Evolutionary conservation across 2,329 filamentous ascomycete species (phyloP).

Genomic region (Diatrype stigma): DNA sequence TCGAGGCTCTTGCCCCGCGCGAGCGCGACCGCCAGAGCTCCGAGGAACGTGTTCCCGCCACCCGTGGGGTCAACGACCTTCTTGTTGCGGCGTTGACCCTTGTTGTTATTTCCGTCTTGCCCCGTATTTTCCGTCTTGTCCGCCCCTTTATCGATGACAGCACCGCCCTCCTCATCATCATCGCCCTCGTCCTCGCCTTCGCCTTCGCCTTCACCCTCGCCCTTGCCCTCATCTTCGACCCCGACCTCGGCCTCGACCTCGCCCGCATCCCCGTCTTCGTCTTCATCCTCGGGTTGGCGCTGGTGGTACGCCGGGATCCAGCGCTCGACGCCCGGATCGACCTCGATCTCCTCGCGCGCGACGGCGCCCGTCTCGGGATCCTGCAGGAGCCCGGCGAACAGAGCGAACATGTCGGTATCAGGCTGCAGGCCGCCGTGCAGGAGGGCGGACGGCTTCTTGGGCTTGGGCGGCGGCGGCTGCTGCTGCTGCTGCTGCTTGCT

Average conservation of each 20-base stretch:
- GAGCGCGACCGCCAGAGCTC: slow-evolving; percentile 54
- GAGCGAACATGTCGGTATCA: slow-evolving; percentile 59
- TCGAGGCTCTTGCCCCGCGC: slow-evolving; percentile 57
- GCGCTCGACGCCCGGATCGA: slow-evolving; percentile 60
- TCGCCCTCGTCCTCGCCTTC: slow-evolving; percentile 64
- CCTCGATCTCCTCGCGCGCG: slow-evolving; percentile 53
- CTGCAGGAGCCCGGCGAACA: slow-evolving; percentile 56
- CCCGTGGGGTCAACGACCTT: slow-evolving; percentile 89
- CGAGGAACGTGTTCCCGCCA: slow-evolving; percentile 85
- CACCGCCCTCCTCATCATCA: neutral
- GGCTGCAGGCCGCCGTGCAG: slow-evolving; percentile 49
- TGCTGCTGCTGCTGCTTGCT: slow-evolving; percentile 2
- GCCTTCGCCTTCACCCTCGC: slow-evolving; percentile 83
- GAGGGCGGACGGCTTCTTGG: slow-evolving; percentile 40
- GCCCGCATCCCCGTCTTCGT: slow-evolving; percentile 79
- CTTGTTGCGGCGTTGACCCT: slow-evolving; percentile 25
- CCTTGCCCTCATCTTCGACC: slow-evolving; percentile 57
- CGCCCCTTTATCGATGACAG: slow-evolving; percentile 58
- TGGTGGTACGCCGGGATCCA: slow-evolving; percentile 78
- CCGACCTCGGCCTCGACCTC: neutral
- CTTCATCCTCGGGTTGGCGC: slow-evolving; percentile 58
- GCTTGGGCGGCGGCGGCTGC: slow-evolving; percentile 23
- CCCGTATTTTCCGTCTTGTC: slow-evolving; percentile 37
- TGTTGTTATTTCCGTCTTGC: neutral
- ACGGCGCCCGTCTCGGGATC: slow-evolving; percentile 46